A percentile compares a stretch with the other conserved stretches of the same genome.
Evolutionary conservation across 495 filamentous ascomycete genomes (phyloP).

Genomic region (Usnea hakonensis): DNA sequence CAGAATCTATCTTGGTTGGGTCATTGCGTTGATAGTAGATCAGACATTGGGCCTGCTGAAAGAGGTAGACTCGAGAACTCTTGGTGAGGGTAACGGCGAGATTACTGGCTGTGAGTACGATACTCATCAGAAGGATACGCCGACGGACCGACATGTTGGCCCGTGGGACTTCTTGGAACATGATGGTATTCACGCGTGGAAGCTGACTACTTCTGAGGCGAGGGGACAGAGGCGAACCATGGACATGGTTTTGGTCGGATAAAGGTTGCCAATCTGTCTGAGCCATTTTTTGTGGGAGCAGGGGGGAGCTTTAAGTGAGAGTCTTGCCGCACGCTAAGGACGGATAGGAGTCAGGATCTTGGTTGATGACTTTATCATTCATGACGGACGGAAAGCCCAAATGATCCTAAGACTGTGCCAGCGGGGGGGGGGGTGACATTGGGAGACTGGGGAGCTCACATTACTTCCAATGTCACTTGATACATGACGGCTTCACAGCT

Average conservation of each 20-base stretch:
- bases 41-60: conserved; percentile 11
- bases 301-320: neutral
- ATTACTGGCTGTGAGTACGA: conserved; percentile 9
- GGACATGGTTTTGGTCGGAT: neutral
- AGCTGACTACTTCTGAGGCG: neutral
- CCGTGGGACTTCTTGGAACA: neutral
- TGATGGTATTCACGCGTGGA: neutral
- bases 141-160: neutral
- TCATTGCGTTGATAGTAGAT: conserved; percentile 6
- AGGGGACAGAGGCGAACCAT: neutral
- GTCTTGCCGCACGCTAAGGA: too few relatives aligned
- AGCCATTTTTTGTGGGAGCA: neutral
- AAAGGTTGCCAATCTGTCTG: neutral
- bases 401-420: too few relatives aligned
- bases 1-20: neutral
- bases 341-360: too few relatives aligned
- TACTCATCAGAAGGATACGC: conserved; percentile 12
- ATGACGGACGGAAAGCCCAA: too few relatives aligned
- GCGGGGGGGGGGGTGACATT: too few relatives aligned
- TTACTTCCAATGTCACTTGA: too few relatives aligned
- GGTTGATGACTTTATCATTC: too few relatives aligned
- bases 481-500: too few relatives aligned
- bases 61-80: conserved; percentile 12
- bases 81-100: conserved; percentile 1
- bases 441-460: too few relatives aligned